Conservation (phyloP, 2,329 filamentous ascomycete genomes). For the Aschersonia sp. region DNA sequence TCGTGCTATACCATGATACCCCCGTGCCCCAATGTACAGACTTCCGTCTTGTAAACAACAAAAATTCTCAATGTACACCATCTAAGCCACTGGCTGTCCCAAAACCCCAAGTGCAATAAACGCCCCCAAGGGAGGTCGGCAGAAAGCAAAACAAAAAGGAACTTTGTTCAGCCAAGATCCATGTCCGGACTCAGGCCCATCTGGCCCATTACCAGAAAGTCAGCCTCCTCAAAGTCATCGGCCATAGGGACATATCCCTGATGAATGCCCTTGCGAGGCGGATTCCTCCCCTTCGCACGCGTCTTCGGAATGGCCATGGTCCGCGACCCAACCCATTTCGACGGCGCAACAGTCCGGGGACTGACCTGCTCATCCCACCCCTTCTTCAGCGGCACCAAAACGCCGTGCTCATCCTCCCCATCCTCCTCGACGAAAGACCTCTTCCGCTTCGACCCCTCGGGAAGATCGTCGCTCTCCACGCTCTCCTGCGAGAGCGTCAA, state of each 20-base stretch:
- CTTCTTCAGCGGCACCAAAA: conserved; percentile 4
- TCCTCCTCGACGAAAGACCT: conserved; percentile 31
- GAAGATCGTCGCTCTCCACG: conserved; percentile 19
- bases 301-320: conserved; percentile 33
- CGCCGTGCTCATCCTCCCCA: conserved; percentile 11
- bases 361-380: conserved; percentile 23
- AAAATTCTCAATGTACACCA: too few relatives aligned
- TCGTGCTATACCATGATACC: too few relatives aligned
- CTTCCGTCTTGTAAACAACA: too few relatives aligned
- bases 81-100: too few relatives aligned
- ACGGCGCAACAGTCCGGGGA: conserved; percentile 22
- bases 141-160: not conserved
- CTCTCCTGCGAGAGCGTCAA: conserved; percentile 43
- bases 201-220: conserved; percentile 39
- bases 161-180: conserved; percentile 11
- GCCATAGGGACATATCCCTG: conserved; percentile 31
- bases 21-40: too few relatives aligned
- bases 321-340: conserved; percentile 23
- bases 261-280: conserved; percentile 10
- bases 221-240: conserved; percentile 54
- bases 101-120: too few relatives aligned
- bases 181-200: conserved; percentile 26
- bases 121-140: too few relatives aligned
- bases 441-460: conserved; percentile 26
- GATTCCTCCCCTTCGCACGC: conserved; percentile 12